A percentile compares a stretch with the other conserved stretches of the same genome.
Evolutionary conservation across 768 basidiomycete species (phyloP).

Genomic region (Boletales sp.): DNA sequence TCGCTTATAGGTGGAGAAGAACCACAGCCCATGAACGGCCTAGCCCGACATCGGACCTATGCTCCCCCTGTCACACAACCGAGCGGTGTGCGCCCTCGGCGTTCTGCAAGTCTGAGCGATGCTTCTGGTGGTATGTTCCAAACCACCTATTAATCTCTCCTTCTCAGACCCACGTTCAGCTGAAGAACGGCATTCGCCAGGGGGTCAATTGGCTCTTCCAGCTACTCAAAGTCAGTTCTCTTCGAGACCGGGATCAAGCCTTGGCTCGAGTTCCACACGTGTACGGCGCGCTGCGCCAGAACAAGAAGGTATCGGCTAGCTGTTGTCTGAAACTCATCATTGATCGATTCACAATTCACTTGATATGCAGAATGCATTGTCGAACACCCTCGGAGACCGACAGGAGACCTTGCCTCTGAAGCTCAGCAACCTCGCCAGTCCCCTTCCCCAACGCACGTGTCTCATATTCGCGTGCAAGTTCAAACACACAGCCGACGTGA

Average conservation of each 20-base stretch:
- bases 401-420: slow-evolving; percentile 8
- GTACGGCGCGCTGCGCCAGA: slow-evolving; percentile 40
- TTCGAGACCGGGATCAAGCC: slow-evolving; percentile 43
- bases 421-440: slow-evolving; percentile 42
- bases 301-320: slow-evolving; percentile 37
- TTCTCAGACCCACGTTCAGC: slow-evolving; percentile 20
- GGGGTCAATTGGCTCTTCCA: slow-evolving; percentile 12
- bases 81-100: slow-evolving; percentile 53
- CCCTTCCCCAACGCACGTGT: slow-evolving; percentile 48
- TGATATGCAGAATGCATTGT: slow-evolving; percentile 22
- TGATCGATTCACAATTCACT: slow-evolving; percentile 8
- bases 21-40: slow-evolving; percentile 22
- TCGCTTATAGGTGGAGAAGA: slow-evolving; percentile 29
- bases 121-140: slow-evolving; percentile 34
- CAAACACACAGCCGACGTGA: slow-evolving; percentile 63
- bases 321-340: slow-evolving; percentile 7
- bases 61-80: slow-evolving; percentile 32
- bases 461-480: slow-evolving; percentile 28
- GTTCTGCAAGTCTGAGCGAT: slow-evolving; percentile 79
- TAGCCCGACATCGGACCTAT: slow-evolving; percentile 26
- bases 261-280: slow-evolving; percentile 38
- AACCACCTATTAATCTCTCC: slow-evolving; percentile 23
- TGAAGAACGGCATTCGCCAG: slow-evolving; percentile 27
- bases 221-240: slow-evolving; percentile 21
- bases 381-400: slow-evolving; percentile 22